Conservation (phyloP, 495 filamentous ascomycete species). For the Thermothielavioides terrestris region DNA sequence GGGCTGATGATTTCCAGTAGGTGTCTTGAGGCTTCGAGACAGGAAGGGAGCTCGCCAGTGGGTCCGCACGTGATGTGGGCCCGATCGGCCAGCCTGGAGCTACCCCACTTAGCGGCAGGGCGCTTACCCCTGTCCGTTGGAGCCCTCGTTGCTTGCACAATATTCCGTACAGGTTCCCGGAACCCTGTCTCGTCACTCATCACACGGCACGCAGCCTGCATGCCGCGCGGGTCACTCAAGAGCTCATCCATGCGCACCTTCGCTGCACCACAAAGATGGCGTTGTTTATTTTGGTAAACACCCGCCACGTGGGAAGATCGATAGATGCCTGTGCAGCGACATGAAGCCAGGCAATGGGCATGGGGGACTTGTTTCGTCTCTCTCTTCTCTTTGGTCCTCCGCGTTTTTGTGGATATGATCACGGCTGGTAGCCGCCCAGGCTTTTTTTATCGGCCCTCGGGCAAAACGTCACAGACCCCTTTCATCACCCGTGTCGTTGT, state of each 20-base stretch:
- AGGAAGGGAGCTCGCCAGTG: too few species aligned
- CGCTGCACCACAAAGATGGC: not conserved
- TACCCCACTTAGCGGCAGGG: too few species aligned
- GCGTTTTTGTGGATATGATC: too few species aligned
- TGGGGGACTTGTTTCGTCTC: slow-evolving; percentile 6
- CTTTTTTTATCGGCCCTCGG: slow-evolving; percentile 16
- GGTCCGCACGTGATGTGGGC: too few species aligned
- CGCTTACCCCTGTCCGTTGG: too few species aligned
- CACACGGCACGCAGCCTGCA: slow-evolving; percentile 6
- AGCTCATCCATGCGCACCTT: not conserved
- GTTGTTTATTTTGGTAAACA: slow-evolving; percentile 1
- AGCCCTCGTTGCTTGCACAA: too few species aligned
- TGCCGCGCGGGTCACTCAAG: not conserved
- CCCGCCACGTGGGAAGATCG: not conserved
- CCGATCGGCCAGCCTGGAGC: too few species aligned
- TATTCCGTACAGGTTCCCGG: too few species aligned
- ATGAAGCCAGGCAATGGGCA: slow-evolving; percentile 1
- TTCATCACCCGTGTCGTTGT: not conserved
- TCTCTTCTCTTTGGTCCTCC: slow-evolving; percentile 1
- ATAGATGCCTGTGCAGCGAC: not conserved
- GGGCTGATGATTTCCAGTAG: too few species aligned
- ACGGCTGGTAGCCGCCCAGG: slow-evolving; percentile 16
- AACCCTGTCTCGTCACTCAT: not conserved
- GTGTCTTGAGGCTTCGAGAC: too few species aligned
- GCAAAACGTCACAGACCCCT: not conserved